Conservation (phyloP, 2,329 filamentous ascomycete genomes). For the Paecilomyces formosus region DNA sequence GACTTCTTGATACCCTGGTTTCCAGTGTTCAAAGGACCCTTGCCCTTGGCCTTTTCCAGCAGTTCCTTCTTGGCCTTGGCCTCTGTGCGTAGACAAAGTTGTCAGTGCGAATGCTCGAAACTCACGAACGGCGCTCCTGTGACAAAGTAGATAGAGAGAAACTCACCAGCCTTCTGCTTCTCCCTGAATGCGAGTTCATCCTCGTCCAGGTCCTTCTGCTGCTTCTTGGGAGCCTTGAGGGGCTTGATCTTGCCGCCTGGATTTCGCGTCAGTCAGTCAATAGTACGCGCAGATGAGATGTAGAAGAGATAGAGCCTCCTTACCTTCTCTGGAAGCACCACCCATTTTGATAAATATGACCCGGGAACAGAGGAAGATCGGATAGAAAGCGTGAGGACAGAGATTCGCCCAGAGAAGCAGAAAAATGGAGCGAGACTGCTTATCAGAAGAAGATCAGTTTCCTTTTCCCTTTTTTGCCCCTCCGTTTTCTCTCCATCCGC, state of each 20-base stretch:
- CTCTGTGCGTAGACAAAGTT: slow-evolving; percentile 41
- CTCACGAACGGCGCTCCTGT: neutral
- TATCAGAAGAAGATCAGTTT: slow-evolving; percentile 13
- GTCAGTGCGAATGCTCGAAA: slow-evolving; percentile 1
- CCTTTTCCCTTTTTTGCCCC: slow-evolving; percentile 21
- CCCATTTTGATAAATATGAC: slow-evolving; percentile 43
- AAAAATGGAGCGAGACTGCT: slow-evolving; percentile 11
- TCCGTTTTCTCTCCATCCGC: neutral
- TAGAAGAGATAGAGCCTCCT: slow-evolving; percentile 8
- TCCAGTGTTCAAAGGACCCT: slow-evolving; percentile 80
- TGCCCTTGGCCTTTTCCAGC: slow-evolving; percentile 73
- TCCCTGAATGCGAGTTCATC: slow-evolving; percentile 75
- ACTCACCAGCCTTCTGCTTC: slow-evolving; percentile 77
- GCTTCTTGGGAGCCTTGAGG: slow-evolving; percentile 84
- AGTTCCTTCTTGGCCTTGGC: slow-evolving; percentile 81
- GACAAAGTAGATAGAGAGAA: neutral
- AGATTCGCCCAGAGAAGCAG: slow-evolving; percentile 8
- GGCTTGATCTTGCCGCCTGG: slow-evolving; percentile 76
- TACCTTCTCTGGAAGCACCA: slow-evolving; percentile 60
- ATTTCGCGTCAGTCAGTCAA: slow-evolving; percentile 6
- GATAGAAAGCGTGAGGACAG: neutral
- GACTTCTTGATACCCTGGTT: slow-evolving; percentile 94
- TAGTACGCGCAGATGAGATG: too few species aligned
- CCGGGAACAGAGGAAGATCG: neutral
- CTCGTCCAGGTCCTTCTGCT: slow-evolving; percentile 73